Evolutionary conservation across 257 asterid genomes (phyloP).

Genomic region (Verbena officinalis): DNA sequence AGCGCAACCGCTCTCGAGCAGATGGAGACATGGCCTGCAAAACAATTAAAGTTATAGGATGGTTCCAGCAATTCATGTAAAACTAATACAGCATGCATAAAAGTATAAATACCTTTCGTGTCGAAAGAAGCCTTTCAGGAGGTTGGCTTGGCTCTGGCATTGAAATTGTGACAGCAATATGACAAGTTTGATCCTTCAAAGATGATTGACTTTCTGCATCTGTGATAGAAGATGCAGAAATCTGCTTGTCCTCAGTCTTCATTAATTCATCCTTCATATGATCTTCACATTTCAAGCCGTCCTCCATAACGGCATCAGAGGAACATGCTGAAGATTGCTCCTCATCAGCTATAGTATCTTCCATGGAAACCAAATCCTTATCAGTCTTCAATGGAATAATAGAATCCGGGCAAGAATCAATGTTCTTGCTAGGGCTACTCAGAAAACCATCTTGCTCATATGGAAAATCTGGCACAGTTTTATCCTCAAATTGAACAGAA

Average conservation of each 20-base stretch:
- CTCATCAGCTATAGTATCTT: conserved; percentile 35
- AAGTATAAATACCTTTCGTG: conserved; percentile 64
- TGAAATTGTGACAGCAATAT: conserved; percentile 35
- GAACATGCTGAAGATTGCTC: conserved; percentile 36
- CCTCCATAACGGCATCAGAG: conserved; percentile 25
- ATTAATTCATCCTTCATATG: conserved; percentile 37
- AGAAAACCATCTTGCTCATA: conserved; percentile 33
- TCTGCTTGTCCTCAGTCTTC: conserved; percentile 37
- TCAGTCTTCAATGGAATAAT: conserved; percentile 31
- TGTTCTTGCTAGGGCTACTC: conserved; percentile 33
- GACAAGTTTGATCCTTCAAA: conserved; percentile 35
- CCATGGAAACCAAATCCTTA: conserved; percentile 29
- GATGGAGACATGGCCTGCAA: conserved; percentile 80
- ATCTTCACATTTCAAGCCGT: conserved; percentile 30
- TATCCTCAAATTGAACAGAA: conserved; percentile 25
- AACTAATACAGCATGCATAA: conserved; percentile 28
- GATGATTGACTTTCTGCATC: conserved; percentile 39
- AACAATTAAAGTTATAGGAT: conserved; percentile 20
- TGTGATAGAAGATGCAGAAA: conserved; percentile 27
- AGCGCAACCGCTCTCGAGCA: conserved; percentile 60
- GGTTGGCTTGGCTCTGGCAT: conserved; percentile 39
- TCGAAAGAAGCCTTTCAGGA: conserved; percentile 77
- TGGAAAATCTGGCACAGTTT: conserved; percentile 33
- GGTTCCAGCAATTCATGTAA: conserved; percentile 17
- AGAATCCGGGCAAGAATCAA: conserved; percentile 26